Evolutionary conservation across 371 early-diverging fungal genomes (phyloP), one percentile per base, ranked within the genome.

Genomic region (Mucor saturninus): DNA sequence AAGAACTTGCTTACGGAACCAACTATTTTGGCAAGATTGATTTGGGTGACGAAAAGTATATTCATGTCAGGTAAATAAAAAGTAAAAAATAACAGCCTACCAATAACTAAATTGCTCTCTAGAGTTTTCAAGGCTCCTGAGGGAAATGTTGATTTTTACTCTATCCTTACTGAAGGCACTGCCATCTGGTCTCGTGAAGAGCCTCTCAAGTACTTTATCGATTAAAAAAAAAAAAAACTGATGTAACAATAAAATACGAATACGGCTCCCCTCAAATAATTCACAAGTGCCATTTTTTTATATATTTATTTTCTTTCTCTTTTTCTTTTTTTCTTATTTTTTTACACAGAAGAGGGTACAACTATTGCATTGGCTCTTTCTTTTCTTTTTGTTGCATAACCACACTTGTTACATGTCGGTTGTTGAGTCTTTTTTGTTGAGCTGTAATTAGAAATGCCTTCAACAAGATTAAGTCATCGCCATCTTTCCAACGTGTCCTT

Each of bases 11-110:
- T 9, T 84, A 78, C 39, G 85, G 85, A 51, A 65, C 56, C 62
- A 84, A 77, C 74, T 84, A 83, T 69, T 84, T 76, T 54, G 85
- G 74, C 59, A 84, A 84, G 68, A 73, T 84, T 59, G 67, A 83
- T 39, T 59, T 84, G 31, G 84, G 79, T 15, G 79, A 78, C 35
- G 76, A 59, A 29, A 80, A 80, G 58, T 83, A 67, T 42, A 70
- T 83, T 45, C 84, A 81, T 59, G 82, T 71, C 49, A 75, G 80
- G 81, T 81, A 76, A 76, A 21, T 21, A 21, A 13, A 42, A 4
- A 72, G 61, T 15, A 3, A 9, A n/a, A 32, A 2, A 38, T 32
- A 13, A 11, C 4, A 14, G 29, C 13, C 13, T 10, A 5, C 14
- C 9, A 14, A 43, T 46, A 13, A 31, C 26, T n/a, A 26, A 32